Conservation (phyloP, 176 grass and related monocot genomes). For the Coix lacrymajobi region DNA sequence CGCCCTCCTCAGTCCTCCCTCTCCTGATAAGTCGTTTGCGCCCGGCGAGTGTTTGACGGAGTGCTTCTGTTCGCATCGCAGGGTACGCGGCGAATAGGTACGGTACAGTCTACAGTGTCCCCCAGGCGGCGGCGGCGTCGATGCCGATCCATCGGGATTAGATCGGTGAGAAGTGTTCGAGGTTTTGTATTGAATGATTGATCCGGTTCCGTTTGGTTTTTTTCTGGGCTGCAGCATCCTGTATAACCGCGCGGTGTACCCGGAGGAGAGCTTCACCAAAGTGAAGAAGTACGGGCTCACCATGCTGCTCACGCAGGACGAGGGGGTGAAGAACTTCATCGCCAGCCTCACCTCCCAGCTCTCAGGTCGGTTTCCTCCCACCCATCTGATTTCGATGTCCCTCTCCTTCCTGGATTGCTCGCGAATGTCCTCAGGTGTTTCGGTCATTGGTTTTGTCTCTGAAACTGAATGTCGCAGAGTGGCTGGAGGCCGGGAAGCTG, state of each 20-base stretch:
- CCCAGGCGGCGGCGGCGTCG: not conserved
- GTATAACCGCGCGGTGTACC: slow-evolving; percentile 90
- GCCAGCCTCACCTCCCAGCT: slow-evolving; percentile 74
- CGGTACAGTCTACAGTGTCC: not conserved
- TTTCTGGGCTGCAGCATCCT: slow-evolving; percentile 55
- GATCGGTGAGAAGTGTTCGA: not conserved
- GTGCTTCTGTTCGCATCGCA: slow-evolving; percentile 35
- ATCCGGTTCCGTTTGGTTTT: not conserved
- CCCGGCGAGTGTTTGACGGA: slow-evolving; percentile 16
- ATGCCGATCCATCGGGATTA: not conserved
- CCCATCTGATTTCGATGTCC: not conserved
- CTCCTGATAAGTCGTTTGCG: not conserved
- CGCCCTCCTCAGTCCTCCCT: not conserved
- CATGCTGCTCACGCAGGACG: slow-evolving; percentile 89
- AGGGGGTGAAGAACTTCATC: slow-evolving; percentile 74
- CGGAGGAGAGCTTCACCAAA: slow-evolving; percentile 88
- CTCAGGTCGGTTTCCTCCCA: slow-evolving; percentile 31
- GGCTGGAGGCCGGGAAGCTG: slow-evolving; percentile 85
- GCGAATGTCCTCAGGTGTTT: not conserved
- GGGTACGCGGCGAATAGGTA: slow-evolving; percentile 97
- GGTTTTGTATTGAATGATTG: not conserved
- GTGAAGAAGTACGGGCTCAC: slow-evolving; percentile 98
- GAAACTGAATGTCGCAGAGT: slow-evolving; percentile 42
- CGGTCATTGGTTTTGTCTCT: not conserved
- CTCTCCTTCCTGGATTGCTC: not conserved